Evolutionary conservation across 805 yeast species (phyloP), one percentile per base, ranked within the genome.

Genomic region (Monosporozyma servazzii): DNA sequence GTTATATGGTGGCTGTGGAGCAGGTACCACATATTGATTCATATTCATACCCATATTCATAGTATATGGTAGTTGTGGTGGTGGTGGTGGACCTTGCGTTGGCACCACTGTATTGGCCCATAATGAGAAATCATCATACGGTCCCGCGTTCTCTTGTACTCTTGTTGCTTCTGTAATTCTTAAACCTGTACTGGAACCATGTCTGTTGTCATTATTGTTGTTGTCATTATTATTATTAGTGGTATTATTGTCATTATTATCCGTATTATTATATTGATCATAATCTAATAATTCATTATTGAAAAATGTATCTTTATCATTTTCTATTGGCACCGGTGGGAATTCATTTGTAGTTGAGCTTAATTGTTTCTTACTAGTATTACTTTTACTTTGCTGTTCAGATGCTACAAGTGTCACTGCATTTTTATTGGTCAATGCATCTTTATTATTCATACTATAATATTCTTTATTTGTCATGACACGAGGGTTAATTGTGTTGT

Each of bases 381-480:
- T 15, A 33, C 15, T 17, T 15, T 33, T 33, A 33, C 37, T 7
- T 2, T 30, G 5, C 15, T 13, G 37, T 13, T 33, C 37, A 31
- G 8, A 31, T 31, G 36, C 15, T 6, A 31, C 13, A 11, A 31
- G 8, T 31, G 36, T 10, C 13, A 31, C 36, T 31, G 8, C 36
- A 39, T 39, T 39, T 5, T 39, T 39, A 39, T 18, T 18, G 21
- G 30, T 41, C 6, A 4, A 6, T 13, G 2, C 15, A 29, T 15
- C n/a, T 27, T 44, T 31, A 30, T 29, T 30, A 17, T 5, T 18
- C 15, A 18, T 20, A 18, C 53, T 54, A 51, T 63, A 63, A 44
- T 53, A 58, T 37, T 62, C 62, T 18, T 59, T 57, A 49, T 60
- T 63, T 1, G 64, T 59, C 56, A 63, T 49, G 25, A 57, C 55